Evolutionary conservation across 2,329 filamentous ascomycete species (phyloP).

Genomic region (Chalaropsis thielavioides): DNA sequence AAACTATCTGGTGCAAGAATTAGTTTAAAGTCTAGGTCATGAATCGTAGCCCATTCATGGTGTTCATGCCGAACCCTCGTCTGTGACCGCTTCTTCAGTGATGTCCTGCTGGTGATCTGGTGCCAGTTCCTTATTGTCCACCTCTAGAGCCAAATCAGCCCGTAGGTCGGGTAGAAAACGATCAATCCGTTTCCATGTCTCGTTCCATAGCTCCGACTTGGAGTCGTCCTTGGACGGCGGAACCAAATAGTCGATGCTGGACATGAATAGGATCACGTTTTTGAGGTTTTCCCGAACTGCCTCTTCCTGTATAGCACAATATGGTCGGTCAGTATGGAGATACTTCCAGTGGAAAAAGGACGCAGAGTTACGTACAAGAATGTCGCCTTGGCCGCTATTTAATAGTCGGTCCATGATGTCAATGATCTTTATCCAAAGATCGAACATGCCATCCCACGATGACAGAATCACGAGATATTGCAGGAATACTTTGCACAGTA

Average conservation of each 20-base stretch:
- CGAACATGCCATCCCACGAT: constrained; percentile 76
- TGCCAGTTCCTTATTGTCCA: constrained; percentile 19
- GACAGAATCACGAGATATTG: constrained; percentile 79
- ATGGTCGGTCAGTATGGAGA: not conserved
- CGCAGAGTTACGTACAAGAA: constrained; percentile 45
- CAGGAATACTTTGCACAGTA: constrained; percentile 89
- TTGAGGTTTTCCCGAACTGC: constrained; percentile 91
- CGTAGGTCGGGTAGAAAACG: constrained; percentile 48
- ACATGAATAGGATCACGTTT: constrained; percentile 92
- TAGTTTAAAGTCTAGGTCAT: not conserved
- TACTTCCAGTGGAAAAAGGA: not conserved
- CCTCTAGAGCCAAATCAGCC: constrained; percentile 41
- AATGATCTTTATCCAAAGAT: constrained; percentile 83
- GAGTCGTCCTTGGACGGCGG: constrained; percentile 45
- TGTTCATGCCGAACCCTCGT: not conserved
- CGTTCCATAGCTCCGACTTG: constrained; percentile 43
- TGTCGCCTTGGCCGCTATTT: constrained; percentile 87
- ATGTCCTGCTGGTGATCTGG: not conserved
- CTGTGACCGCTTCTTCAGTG: not conserved
- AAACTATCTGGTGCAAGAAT: not conserved
- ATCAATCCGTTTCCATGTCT: constrained; percentile 52
- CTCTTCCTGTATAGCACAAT: constrained; percentile 50
- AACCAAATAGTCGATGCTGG: constrained; percentile 70
- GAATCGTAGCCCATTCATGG: not conserved
- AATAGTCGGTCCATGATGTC: constrained; percentile 92